Percentiles rank a stretch among this genome's conserved stretches.
Conservation (phyloP, 2,329 filamentous ascomycete species). For the Exophiala dermatitidis region DNA sequence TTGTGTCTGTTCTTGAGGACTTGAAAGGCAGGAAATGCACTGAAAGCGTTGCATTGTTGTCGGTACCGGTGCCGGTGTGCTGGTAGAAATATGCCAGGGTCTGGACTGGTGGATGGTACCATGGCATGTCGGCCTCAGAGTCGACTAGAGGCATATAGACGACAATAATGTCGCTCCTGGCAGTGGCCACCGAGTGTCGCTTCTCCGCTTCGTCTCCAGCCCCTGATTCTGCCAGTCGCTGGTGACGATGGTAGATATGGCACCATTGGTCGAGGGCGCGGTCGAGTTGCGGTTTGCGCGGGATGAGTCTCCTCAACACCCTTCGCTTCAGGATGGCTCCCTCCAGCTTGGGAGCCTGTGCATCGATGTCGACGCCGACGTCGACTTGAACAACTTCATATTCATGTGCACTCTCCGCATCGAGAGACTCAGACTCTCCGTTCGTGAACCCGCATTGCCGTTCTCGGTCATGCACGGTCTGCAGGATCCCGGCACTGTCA, state of each 20-base stretch:
- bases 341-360: constrained; percentile 26
- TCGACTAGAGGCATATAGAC: constrained; percentile 70
- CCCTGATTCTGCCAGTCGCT: too few relatives aligned
- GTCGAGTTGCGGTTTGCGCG: constrained; percentile 72
- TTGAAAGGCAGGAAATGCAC: constrained; percentile 47
- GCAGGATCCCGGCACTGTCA: constrained; percentile 41
- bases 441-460: constrained; percentile 10
- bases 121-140: constrained; percentile 60
- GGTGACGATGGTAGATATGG: constrained; percentile 51
- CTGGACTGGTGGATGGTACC: constrained; percentile 75
- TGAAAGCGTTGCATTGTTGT: constrained; percentile 34
- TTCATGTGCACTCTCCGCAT: not conserved
- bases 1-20: too few relatives aligned
- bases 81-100: constrained; percentile 62
- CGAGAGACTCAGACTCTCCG: not conserved
- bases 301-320: constrained; percentile 70
- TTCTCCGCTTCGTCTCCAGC: too few relatives aligned
- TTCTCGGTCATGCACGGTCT: constrained; percentile 33
- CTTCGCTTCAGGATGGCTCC: constrained; percentile 49
- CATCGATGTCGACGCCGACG: constrained; percentile 4
- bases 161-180: constrained; percentile 48
- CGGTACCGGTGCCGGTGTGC: constrained; percentile 25
- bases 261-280: constrained; percentile 73
- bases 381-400: not conserved
- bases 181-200: too few relatives aligned